Base-by-base conservation (phyloP, 1,139 yeast species). In the Blastobotrys arbuscula region DNA sequence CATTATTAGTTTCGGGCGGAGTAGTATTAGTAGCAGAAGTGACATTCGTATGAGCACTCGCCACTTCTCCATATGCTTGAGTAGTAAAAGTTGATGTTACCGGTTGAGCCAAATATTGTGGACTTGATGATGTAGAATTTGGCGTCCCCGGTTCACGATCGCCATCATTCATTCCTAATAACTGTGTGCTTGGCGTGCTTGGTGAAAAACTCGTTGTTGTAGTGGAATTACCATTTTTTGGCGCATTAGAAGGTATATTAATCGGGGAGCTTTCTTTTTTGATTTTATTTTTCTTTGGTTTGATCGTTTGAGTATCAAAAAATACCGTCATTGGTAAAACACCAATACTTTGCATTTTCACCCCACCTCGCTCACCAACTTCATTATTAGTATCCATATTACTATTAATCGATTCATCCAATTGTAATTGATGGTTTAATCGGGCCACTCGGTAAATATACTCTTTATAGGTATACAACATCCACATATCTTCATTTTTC, bases 401-500 rank as follows among this genome's bases (percentile, higher is more conserved):
- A n/a, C 15, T 23, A n/a, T 33, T 40, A 26, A 24, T 19, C 18
- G 28, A 18, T 24, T 36, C 39, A 36, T 20, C 39, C 2, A 36
- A n/a, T 19, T 43, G 46, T 10, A 43, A 26, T 20, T 49, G 48
- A 31, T 47, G 44, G 21, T 46, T 51, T 50, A 59, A 55, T 49
- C 72, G 69, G 3, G 85, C 79, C 2, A 83, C 79, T 51, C 82
- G 77, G 56, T 70, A 74, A 7, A 89, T 76, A 58, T 88, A 86
- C 40, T 82, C 82, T 50, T 90, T 72, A 46, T 88, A 61, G 3
- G 51, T 56, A 3, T 55, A 50, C 6, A 92, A 69, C 65, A 90
- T 92, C 97, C 97, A 90, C 20, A 87, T 61, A 46, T 89, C 95
- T 13, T 72, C 75, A 16, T 80, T 85, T 18, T 73, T 75, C 43